phyloP scores from a whole-genome alignment of 495 filamentous ascomycete species.

The Hypoxylon perforatum region DNA sequence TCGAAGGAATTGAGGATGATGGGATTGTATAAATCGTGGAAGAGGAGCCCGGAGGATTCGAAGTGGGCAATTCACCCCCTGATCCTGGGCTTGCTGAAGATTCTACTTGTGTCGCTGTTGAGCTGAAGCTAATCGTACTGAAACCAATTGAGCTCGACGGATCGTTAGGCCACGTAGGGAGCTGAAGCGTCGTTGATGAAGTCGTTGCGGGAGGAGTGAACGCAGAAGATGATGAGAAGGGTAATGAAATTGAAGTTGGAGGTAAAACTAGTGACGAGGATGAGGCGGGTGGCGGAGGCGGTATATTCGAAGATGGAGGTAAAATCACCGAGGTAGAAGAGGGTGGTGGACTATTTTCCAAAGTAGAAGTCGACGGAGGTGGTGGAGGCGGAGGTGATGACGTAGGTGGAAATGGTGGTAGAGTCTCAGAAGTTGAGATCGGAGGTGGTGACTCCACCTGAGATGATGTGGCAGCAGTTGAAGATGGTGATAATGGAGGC shows the following conservation, averaged over 20 bases:
- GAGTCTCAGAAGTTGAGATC: background rate
- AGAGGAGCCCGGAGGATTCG: slow-evolving; percentile 2
- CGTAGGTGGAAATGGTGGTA: background rate
- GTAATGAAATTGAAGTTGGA: background rate
- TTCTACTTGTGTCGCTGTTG: background rate
- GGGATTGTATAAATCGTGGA: background rate
- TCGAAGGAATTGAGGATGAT: background rate
- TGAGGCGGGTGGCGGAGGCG: background rate
- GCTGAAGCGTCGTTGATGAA: background rate
- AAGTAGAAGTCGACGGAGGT: background rate
- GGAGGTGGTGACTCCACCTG: background rate
- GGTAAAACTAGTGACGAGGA: background rate
- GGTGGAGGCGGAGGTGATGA: background rate
- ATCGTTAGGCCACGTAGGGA: slow-evolving; percentile 1
- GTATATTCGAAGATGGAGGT: background rate
- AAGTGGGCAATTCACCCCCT: slow-evolving; percentile 2
- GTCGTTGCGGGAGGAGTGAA: background rate
- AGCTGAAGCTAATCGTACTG: background rate
- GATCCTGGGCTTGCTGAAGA: background rate
- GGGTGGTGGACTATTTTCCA: slow-evolving; percentile 1
- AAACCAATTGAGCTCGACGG: slow-evolving; percentile 4
- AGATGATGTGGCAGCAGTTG: background rate
- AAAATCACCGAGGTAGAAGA: background rate
- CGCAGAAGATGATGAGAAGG: background rate
- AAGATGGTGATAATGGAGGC: background rate